phyloP scores from a whole-genome alignment of 2,329 filamentous ascomycete species.

The Hysterium pulicare region DNA sequence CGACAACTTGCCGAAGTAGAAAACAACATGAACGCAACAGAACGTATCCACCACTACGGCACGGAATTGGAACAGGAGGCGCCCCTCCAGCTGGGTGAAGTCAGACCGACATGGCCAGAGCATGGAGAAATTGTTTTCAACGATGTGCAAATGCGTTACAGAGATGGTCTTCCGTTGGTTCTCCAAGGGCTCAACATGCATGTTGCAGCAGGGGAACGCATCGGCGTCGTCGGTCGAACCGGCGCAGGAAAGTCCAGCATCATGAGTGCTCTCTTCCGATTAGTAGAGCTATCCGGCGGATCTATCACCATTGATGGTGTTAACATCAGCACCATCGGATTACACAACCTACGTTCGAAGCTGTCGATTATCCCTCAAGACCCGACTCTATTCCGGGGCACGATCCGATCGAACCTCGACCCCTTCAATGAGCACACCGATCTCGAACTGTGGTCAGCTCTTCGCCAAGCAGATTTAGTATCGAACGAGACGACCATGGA shows the following conservation, averaged over 20 bases:
- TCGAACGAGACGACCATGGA: conserved; percentile 44
- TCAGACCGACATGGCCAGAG: conserved; percentile 78
- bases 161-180: conserved; percentile 47
- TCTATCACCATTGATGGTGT: conserved; percentile 49
- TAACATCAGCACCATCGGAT: conserved; percentile 67
- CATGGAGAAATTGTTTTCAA: conserved; percentile 64
- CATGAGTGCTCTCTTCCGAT: conserved; percentile 77
- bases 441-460: conserved; percentile 71
- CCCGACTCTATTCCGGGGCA: conserved; percentile 77
- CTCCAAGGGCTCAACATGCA: conserved; percentile 58
- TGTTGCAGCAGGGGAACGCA: conserved; percentile 70
- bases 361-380: conserved; percentile 83
- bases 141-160: conserved; percentile 52
- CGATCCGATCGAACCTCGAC: conserved; percentile 74
- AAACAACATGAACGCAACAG: conserved; percentile 96
- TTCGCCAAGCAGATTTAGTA: conserved; percentile 74
- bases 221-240: conserved; percentile 78
- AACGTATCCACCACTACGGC: conserved; percentile 87
- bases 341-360: conserved; percentile 71
- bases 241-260: conserved; percentile 81
- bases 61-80: conserved; percentile 85
- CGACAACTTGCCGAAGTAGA: conserved; percentile 92
- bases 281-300: conserved; percentile 51
- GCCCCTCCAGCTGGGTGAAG: conserved; percentile 69
- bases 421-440: conserved; percentile 77